phyloP scores from a whole-genome alignment of 2,329 filamentous ascomycete species.

The Thielaviopsis ethacetica region DNA sequence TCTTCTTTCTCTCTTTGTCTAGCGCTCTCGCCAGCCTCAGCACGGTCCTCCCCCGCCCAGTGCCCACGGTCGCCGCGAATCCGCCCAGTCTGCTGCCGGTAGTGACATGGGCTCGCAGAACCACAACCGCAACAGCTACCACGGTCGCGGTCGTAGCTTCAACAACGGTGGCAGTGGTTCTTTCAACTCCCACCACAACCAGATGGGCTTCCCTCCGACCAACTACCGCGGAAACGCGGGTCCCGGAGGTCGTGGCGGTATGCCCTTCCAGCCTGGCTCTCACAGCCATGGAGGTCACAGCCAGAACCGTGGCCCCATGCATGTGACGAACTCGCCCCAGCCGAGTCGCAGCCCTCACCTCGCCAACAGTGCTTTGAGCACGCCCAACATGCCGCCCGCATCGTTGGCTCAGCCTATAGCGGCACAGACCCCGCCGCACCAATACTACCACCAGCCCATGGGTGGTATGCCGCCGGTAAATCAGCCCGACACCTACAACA shows the following conservation, averaged over 20 bases:
- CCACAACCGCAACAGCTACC: conserved; percentile 38
- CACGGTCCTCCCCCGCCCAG: conserved; percentile 47
- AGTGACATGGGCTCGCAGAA: conserved; percentile 18
- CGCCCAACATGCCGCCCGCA: conserved; percentile 49
- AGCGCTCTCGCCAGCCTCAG: conserved; percentile 47
- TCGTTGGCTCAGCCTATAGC: conserved; percentile 40
- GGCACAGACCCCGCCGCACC: conserved; percentile 46
- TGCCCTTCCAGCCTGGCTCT: conserved; percentile 31
- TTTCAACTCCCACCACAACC: conserved; percentile 30
- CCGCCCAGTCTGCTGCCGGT: conserved; percentile 52
- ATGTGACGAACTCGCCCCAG: conserved; percentile 48
- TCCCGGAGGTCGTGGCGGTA: conserved; percentile 32
- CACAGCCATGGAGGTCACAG: conserved; percentile 21
- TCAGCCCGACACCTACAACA: not conserved
- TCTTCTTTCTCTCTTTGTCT: conserved; percentile 13
- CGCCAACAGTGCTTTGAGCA: conserved; percentile 47
- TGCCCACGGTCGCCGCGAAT: conserved; percentile 67
- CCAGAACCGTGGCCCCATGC: conserved; percentile 22
- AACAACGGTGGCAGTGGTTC: conserved; percentile 24
- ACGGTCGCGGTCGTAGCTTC: conserved; percentile 28
- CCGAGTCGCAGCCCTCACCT: conserved; percentile 50
- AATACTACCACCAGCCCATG: conserved; percentile 29
- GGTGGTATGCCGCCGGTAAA: conserved; percentile 13
- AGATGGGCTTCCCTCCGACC: conserved; percentile 23
- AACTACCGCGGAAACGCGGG: conserved; percentile 24